A percentile compares a stretch with the other conserved stretches of the same genome.
Evolutionary conservation across 2,329 filamentous ascomycete genomes (phyloP).

Genomic region (Calycina herbarum): DNA sequence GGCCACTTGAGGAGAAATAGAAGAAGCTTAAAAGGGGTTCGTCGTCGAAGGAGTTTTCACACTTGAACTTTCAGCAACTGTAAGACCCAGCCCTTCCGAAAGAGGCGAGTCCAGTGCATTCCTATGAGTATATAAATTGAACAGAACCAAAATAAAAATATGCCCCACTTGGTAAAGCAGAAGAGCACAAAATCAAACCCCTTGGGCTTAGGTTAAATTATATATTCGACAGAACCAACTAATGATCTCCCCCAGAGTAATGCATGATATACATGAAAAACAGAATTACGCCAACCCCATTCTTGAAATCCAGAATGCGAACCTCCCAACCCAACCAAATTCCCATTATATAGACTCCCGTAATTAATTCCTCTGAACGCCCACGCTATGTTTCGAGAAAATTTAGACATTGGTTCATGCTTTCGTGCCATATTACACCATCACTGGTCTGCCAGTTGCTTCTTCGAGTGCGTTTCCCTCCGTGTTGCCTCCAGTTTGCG

Average conservation of each 20-base stretch:
- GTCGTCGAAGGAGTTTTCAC: too few relatives aligned
- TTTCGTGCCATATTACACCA: constrained; percentile 12
- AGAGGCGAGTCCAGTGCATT: too few relatives aligned
- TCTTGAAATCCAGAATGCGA: neutral
- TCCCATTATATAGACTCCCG: neutral
- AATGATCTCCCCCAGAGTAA: neutral
- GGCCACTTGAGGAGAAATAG: too few relatives aligned
- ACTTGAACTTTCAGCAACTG: too few relatives aligned
- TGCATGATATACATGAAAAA: neutral
- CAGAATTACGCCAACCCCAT: neutral
- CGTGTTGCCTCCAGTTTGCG: constrained; percentile 22
- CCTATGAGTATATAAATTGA: too few relatives aligned
- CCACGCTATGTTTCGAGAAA: constrained; percentile 9
- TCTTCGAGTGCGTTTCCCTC: constrained; percentile 18
- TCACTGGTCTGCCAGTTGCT: constrained; percentile 13
- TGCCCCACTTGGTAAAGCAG: too few relatives aligned
- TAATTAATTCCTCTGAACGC: neutral
- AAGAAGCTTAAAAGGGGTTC: too few relatives aligned
- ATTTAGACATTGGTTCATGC: neutral
- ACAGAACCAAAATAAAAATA: too few relatives aligned
- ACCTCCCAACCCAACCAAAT: neutral
- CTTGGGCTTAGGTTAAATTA: too few relatives aligned
- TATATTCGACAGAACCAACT: neutral
- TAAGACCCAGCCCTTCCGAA: too few relatives aligned
- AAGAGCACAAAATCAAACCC: too few relatives aligned